Conservation (phyloP, 2,329 filamentous ascomycete genomes). For the Exophiala spinifera region DNA sequence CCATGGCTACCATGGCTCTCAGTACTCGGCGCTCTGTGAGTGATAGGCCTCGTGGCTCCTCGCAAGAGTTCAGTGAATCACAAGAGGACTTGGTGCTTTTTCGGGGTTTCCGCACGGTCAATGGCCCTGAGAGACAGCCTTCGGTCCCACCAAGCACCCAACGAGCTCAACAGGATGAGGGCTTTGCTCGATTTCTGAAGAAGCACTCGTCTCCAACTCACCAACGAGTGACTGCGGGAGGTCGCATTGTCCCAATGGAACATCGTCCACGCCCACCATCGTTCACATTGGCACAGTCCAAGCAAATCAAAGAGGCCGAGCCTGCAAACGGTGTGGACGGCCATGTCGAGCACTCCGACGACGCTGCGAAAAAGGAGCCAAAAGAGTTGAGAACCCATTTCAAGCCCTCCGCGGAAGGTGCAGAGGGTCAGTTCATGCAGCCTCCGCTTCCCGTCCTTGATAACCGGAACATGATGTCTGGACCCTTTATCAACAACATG, state of each 20-base stretch:
- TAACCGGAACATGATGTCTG: not conserved
- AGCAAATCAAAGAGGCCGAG: conserved; percentile 7
- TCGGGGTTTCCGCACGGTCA: conserved; percentile 18
- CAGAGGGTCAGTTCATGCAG: conserved; percentile 5
- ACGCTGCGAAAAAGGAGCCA: not conserved
- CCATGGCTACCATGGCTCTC: too few relatives aligned
- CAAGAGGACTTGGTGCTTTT: conserved; percentile 23
- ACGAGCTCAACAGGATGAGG: conserved; percentile 38
- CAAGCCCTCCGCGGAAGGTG: not conserved
- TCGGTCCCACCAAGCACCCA: conserved; percentile 34
- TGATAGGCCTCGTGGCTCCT: conserved; percentile 24
- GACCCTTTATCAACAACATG: conserved; percentile 4
- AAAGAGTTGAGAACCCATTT: not conserved
- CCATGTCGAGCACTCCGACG: conserved; percentile 5
- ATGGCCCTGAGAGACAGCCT: conserved; percentile 31
- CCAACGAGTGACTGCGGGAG: conserved; percentile 49
- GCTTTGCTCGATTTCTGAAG: conserved; percentile 47
- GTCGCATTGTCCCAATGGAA: conserved; percentile 48
- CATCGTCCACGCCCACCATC: conserved; percentile 36
- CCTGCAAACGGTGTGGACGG: conserved; percentile 23
- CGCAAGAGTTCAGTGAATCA: conserved; percentile 22
- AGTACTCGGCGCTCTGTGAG: conserved; percentile 20
- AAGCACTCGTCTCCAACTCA: conserved; percentile 48
- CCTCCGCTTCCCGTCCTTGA: conserved; percentile 6
- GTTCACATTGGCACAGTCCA: conserved; percentile 31